A percentile compares a stretch with the other conserved stretches of the same genome.
Evolutionary conservation across 164 flowering plant genomes (phyloP).

Genomic region (Nelumbo lutea): DNA sequence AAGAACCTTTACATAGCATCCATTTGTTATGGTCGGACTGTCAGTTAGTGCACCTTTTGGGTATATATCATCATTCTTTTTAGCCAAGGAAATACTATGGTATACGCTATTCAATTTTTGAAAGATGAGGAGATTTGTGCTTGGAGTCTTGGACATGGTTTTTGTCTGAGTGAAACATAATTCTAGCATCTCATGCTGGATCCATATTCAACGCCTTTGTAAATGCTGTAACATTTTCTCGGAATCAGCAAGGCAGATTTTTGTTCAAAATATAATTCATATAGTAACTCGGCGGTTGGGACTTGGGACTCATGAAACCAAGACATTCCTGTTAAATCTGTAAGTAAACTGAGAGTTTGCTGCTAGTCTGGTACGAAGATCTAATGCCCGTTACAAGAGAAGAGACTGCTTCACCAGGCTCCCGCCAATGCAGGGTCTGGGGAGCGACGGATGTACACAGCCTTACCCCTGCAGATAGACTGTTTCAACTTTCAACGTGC

Average conservation of each 20-base stretch:
- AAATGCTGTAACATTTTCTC: background rate
- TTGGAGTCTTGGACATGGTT: background rate
- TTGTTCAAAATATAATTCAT: conserved; percentile 1
- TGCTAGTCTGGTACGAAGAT: background rate
- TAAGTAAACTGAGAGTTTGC: background rate
- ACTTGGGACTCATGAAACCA: background rate
- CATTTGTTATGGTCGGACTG: conserved; percentile 72
- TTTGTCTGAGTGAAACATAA: conserved; percentile 9
- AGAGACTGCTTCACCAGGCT: too few relatives aligned
- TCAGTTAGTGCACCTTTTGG: conserved; percentile 29
- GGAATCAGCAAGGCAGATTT: background rate
- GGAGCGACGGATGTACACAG: too few relatives aligned
- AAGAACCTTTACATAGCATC: conserved; percentile 77
- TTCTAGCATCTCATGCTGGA: conserved; percentile 1
- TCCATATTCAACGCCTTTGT: conserved; percentile 4
- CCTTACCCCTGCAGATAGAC: too few relatives aligned
- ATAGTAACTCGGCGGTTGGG: conserved; percentile 6
- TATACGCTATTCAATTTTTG: conserved; percentile 17
- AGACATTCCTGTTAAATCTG: conserved; percentile 4
- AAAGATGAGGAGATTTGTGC: conserved; percentile 6
- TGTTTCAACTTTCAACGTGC: too few relatives aligned
- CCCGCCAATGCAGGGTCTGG: too few relatives aligned
- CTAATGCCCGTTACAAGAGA: too few relatives aligned
- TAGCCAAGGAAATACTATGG: background rate
- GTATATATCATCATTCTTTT: conserved; percentile 4